phyloP scores from a whole-genome alignment of 768 basidiomycete species.

The Coprinopsis sp. region DNA sequence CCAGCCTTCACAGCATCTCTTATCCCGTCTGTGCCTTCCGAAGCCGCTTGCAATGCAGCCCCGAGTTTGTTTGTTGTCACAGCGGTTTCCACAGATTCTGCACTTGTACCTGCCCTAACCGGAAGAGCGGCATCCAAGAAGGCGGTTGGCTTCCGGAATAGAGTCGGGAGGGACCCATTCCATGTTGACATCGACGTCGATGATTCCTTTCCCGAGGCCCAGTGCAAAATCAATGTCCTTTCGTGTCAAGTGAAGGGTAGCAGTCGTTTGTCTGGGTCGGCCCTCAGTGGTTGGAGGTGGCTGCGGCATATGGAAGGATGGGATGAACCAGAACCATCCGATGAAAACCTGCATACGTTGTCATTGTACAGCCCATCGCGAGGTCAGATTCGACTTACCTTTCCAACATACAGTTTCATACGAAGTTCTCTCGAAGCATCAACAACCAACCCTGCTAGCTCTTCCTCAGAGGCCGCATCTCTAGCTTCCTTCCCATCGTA shows the following conservation, averaged over 20 bases:
- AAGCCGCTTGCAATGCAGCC: constrained; percentile 3
- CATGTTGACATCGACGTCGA: constrained; percentile 64
- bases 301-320: constrained; percentile 72
- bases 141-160: neutral
- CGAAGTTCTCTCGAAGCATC: constrained; percentile 66
- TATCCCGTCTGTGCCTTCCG: neutral
- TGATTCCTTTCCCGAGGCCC: constrained; percentile 61
- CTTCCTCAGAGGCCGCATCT: constrained; percentile 12
- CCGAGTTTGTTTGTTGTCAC: neutral
- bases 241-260: constrained; percentile 42
- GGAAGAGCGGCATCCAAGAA: neutral
- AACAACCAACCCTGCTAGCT: constrained; percentile 45
- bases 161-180: constrained; percentile 34
- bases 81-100: neutral
- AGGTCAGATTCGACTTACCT: no score
- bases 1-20: constrained; percentile 7
- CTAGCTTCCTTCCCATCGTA: neutral
- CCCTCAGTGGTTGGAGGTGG: constrained; percentile 27
- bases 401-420: constrained; percentile 68
- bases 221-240: constrained; percentile 77
- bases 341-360: constrained; percentile 76
- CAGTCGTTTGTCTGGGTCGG: constrained; percentile 16
- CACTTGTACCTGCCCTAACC: neutral
- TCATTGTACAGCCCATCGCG: no score
- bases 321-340: constrained; percentile 86